These are phyloP conservation scores for Candida albicans DNA, from an alignment of 1,139 yeast species.

Conservation along the genomic window DNA sequence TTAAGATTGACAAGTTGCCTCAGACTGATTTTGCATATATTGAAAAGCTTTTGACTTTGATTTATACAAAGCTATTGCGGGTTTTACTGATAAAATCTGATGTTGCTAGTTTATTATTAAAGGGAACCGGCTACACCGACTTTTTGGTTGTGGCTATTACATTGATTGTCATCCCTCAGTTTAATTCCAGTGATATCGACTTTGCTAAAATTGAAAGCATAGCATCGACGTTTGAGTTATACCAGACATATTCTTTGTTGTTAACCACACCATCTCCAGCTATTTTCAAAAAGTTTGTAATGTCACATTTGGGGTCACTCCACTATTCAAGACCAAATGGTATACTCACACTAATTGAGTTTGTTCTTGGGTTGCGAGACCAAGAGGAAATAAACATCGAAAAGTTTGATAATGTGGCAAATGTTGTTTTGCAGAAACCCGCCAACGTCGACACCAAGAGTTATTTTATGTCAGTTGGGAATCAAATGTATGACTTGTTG, in stretches of 20 bases:
- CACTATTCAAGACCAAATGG: conserved; percentile 62
- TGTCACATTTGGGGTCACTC: conserved; percentile 49
- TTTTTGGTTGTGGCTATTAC: conserved; percentile 58
- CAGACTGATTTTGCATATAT: conserved; percentile 14
- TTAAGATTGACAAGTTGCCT: conserved; percentile 21
- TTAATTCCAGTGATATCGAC: conserved; percentile 14
- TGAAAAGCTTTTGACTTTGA: conserved; percentile 28
- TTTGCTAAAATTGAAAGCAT: conserved; percentile 20
- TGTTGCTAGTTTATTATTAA: conserved; percentile 54
- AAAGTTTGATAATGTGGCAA: conserved; percentile 65
- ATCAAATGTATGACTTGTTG: conserved; percentile 58
- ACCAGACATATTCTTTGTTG: conserved; percentile 54
- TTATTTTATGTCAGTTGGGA: conserved; percentile 58
- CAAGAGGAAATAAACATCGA: conserved; percentile 65
- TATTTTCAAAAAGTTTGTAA: conserved; percentile 44
- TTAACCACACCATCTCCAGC: conserved; percentile 42
- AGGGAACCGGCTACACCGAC: conserved; percentile 76
- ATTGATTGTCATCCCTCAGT: conserved; percentile 44
- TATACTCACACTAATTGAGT: conserved; percentile 68
- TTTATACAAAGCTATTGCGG: conserved; percentile 33
- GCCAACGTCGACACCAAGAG: conserved; percentile 40
- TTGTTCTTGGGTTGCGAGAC: conserved; percentile 74
- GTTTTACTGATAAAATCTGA: conserved; percentile 44
- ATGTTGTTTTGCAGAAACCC: conserved; percentile 64
- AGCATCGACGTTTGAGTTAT: conserved; percentile 63